These are phyloP conservation scores for Hericium alpestre DNA, from an alignment of 768 basidiomycete genomes.

Conservation along the genomic window DNA sequence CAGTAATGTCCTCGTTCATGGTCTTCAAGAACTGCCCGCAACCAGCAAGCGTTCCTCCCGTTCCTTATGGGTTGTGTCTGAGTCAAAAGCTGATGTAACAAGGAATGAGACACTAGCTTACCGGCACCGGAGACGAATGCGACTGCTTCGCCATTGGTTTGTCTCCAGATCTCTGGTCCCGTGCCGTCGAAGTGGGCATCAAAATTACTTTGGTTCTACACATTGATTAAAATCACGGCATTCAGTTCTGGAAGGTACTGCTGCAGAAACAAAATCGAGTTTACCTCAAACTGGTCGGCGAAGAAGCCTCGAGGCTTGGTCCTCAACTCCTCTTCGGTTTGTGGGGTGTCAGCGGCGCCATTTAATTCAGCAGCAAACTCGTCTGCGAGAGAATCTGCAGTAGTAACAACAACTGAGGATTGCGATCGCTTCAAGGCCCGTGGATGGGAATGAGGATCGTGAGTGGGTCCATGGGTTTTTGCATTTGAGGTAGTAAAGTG, in stretches of 20 bases:
- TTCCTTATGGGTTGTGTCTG: slow-evolving; percentile 38
- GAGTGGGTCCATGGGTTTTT: slow-evolving; percentile 16
- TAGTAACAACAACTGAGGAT: slow-evolving; percentile 43
- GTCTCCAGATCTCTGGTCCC: slow-evolving; percentile 91
- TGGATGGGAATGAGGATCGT: slow-evolving; percentile 1
- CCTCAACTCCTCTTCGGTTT: slow-evolving; percentile 27
- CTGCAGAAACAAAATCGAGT: background rate
- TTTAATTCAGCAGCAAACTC: slow-evolving; percentile 18
- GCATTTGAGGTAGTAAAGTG: slow-evolving; percentile 49
- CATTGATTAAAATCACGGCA: too few species aligned
- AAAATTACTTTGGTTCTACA: slow-evolving; percentile 79
- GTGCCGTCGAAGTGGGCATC: slow-evolving; percentile 83
- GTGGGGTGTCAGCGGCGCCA: slow-evolving; percentile 15
- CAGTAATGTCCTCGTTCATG: slow-evolving; percentile 49
- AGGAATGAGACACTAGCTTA: slow-evolving; percentile 16
- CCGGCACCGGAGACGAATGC: slow-evolving; percentile 91
- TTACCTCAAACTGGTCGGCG: slow-evolving; percentile 89
- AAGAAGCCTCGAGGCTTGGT: slow-evolving; percentile 74
- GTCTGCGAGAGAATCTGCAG: slow-evolving; percentile 27
- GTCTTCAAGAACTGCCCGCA: slow-evolving; percentile 72
- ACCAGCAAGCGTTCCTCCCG: slow-evolving; percentile 91
- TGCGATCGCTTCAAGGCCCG: slow-evolving; percentile 26
- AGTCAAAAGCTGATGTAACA: background rate
- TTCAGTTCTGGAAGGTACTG: too few species aligned
- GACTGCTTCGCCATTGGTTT: slow-evolving; percentile 71